A percentile compares a stretch with the other conserved stretches of the same genome.
phyloP scores from a whole-genome alignment of 2,329 filamentous ascomycete genomes.

The Basipetospora sp. region DNA sequence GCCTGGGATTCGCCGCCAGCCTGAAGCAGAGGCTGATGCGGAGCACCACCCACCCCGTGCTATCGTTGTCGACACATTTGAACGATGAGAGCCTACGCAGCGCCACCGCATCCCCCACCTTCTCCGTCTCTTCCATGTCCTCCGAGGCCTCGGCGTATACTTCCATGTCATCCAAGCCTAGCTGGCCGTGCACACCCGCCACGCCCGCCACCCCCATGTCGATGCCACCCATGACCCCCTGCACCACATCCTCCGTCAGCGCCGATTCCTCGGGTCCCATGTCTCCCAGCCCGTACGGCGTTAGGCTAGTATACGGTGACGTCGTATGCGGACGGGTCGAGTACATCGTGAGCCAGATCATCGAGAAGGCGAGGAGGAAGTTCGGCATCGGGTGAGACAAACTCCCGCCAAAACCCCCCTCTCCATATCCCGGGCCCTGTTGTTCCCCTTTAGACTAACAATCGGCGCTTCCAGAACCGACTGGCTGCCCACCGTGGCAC shows the following conservation, averaged over 20 bases:
- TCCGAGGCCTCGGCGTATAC: not conserved
- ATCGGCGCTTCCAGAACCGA: constrained; percentile 21
- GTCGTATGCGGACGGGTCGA: constrained; percentile 31
- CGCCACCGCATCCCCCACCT: constrained; percentile 6
- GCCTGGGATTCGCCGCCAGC: constrained; percentile 15
- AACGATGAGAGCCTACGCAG: constrained; percentile 3
- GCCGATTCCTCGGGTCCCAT: constrained; percentile 18
- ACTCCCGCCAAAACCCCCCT: no score
- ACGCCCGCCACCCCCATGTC: constrained; percentile 26
- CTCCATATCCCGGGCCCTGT: not conserved
- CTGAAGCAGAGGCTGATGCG: constrained; percentile 14
- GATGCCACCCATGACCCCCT: constrained; percentile 32
- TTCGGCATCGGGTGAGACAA: constrained; percentile 14
- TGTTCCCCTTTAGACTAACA: not conserved
- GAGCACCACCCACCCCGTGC: not conserved
- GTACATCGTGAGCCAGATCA: constrained; percentile 29
- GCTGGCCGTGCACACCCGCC: constrained; percentile 11
- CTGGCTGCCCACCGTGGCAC: constrained; percentile 29
- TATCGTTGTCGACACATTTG: not conserved
- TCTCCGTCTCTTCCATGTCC: not conserved
- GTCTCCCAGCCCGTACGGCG: constrained; percentile 27
- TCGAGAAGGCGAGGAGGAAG: constrained; percentile 38
- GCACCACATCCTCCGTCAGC: constrained; percentile 26
- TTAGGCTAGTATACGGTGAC: constrained; percentile 35
- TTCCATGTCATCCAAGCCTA: constrained; percentile 2